Evolutionary conservation across 176 grass and related monocot genomes (phyloP), one percentile per base, ranked within the genome.

Genomic region (Musa beccarii): DNA sequence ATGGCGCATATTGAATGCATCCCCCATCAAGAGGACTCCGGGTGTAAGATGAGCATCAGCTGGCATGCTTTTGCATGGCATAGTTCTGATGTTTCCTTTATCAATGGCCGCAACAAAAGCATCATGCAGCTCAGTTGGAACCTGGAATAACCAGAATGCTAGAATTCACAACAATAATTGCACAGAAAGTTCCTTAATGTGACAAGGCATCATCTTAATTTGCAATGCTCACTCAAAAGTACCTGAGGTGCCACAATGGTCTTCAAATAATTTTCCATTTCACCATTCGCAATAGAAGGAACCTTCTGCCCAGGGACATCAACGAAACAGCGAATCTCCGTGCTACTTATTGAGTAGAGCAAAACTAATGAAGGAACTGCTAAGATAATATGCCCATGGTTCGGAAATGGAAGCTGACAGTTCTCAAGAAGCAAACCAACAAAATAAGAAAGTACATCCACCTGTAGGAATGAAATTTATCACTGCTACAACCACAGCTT

Each of bases 1-100:
- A 69, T 96, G 92, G 7, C 92, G 79, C 92, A 96, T 96, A 56
- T 96, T 96, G 87, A 96, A 96, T 11, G 92, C 92, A 87, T 96
- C 92, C 26, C 92, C 92, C 92, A 96, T 96, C 79, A 96, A 59
- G 64, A 96, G 89, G 14, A 89, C 92, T n/a, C 92, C 92, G 63
- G 92, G 89, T 9, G 92, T 96, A 20, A 89, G 87, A 78, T 84
- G 92, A 20, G 92, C 89, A 2, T 85, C 92, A 10, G 92, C 92
- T 34, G 22, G 22, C 22, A 22, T 22, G 22, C 22, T 22, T 22
- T 22, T 22, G 22, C 22, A 22, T 22, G 22, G 22, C 22, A 22
- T 22, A 22, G 22, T 22, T 22, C 22, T 22, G 22, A 22, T 22
- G 22, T 22, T 22, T 22, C 22, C 22, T 22, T 22, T 22, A 22